phyloP scores from a whole-genome alignment of 2,329 filamentous ascomycete genomes.

The Niveomyces coronatus region DNA sequence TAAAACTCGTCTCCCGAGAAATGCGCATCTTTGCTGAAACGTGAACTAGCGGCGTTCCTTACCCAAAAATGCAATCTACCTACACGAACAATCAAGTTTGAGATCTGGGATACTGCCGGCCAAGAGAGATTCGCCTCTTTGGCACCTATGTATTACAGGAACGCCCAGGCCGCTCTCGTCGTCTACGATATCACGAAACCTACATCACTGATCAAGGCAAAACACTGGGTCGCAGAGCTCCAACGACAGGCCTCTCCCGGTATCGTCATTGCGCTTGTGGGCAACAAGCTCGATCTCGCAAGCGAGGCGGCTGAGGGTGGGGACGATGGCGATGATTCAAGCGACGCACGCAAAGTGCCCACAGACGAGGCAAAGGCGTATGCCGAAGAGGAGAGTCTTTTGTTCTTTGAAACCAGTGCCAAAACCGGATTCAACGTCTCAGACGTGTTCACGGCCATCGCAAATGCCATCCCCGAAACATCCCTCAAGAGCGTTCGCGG shows the following conservation, averaged over 20 bases:
- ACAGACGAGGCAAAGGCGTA: slow-evolving; percentile 89
- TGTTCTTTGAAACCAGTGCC: slow-evolving; percentile 97
- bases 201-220: slow-evolving; percentile 88
- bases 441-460: slow-evolving; percentile 96
- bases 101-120: slow-evolving; percentile 97
- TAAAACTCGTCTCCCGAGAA: slow-evolving; percentile 1
- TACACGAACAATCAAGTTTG: slow-evolving; percentile 82
- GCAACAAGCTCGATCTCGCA: slow-evolving; percentile 91
- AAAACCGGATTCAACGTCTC: slow-evolving; percentile 93
- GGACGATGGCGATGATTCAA: slow-evolving; percentile 50
- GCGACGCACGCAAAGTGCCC: slow-evolving; percentile 76
- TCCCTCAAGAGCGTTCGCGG: slow-evolving; percentile 82
- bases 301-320: slow-evolving; percentile 42
- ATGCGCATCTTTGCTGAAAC: background rate
- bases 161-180: slow-evolving; percentile 92
- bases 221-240: slow-evolving; percentile 97
- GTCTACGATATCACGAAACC: slow-evolving; percentile 98
- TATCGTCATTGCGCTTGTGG: slow-evolving; percentile 93
- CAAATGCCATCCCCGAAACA: slow-evolving; percentile 94
- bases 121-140: slow-evolving; percentile 96
- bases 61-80: slow-evolving; percentile 98
- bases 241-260: slow-evolving; percentile 92
- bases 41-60: slow-evolving; percentile 71
- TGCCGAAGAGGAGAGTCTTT: slow-evolving; percentile 83
- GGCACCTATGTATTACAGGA: slow-evolving; percentile 99